These are phyloP conservation scores for Talaromyces pinophilus DNA, from an alignment of 2,329 filamentous ascomycete genomes.

Conservation along the genomic window DNA sequence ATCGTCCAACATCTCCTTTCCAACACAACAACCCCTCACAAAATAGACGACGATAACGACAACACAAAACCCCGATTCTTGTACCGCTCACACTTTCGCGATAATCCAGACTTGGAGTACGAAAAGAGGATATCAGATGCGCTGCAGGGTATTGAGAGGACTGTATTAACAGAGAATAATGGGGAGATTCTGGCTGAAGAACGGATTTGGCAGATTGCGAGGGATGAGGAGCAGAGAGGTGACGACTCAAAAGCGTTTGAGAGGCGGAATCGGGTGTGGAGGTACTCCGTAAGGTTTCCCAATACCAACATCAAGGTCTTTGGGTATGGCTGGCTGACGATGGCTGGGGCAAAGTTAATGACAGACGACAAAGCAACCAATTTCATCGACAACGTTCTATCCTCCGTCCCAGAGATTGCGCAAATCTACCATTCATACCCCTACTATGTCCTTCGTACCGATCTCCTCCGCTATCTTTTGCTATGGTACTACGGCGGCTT, in stretches of 20 bases:
- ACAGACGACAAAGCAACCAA: conserved; percentile 31
- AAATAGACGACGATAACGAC: conserved; percentile 15
- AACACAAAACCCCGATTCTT: conserved; percentile 31
- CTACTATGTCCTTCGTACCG: conserved; percentile 54
- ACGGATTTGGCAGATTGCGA: conserved; percentile 37
- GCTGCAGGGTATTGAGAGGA: conserved; percentile 29
- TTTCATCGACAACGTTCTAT: conserved; percentile 31
- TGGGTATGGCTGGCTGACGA: neutral
- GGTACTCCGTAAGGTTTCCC: conserved; percentile 28
- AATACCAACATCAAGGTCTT: neutral
- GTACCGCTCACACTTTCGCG: conserved; percentile 33
- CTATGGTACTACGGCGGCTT: conserved; percentile 42
- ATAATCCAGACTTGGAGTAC: conserved; percentile 32
- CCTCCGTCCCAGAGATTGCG: conserved; percentile 33
- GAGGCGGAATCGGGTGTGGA: conserved; percentile 33
- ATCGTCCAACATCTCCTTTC: neutral
- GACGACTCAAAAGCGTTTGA: conserved; percentile 33
- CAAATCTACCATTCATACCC: conserved; percentile 35
- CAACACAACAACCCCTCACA: neutral
- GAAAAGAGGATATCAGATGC: conserved; percentile 30
- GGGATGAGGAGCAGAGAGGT: conserved; percentile 27
- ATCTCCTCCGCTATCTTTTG: conserved; percentile 46
- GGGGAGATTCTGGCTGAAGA: conserved; percentile 24
- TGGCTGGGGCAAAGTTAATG: conserved; percentile 28
- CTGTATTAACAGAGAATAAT: conserved; percentile 22